Evolutionary conservation across 2,329 filamentous ascomycete genomes (phyloP).

Genomic region (Ceratocystiopsis brevicomis): DNA sequence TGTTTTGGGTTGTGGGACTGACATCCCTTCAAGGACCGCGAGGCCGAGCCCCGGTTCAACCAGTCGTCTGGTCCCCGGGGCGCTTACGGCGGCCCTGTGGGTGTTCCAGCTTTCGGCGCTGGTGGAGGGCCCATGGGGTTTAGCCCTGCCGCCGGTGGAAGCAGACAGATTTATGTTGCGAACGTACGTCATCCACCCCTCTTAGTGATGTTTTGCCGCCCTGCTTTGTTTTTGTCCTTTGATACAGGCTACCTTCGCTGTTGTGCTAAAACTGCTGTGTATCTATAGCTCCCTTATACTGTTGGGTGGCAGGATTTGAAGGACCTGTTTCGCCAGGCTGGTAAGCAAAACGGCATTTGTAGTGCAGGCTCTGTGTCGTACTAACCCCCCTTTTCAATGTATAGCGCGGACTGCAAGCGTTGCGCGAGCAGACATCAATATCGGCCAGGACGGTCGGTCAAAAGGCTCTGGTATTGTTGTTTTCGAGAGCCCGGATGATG

Average conservation of each 20-base stretch:
- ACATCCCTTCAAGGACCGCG: constrained; percentile 52
- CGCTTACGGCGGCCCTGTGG: constrained; percentile 31
- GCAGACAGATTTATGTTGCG: constrained; percentile 88
- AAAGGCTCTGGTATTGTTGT: constrained; percentile 96
- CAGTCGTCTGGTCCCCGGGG: constrained; percentile 48
- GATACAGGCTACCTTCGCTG: neutral
- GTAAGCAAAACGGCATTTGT: constrained; percentile 32
- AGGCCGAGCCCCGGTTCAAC: constrained; percentile 92
- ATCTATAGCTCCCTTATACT: constrained; percentile 70
- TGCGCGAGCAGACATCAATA: constrained; percentile 86
- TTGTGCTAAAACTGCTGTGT: neutral
- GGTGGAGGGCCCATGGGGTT: constrained; percentile 27
- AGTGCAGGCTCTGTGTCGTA: neutral
- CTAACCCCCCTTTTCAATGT: neutral
- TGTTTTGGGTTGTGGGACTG: neutral
- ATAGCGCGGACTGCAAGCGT: constrained; percentile 52
- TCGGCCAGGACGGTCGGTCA: constrained; percentile 75
- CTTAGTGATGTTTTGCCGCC: neutral
- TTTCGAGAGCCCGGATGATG: constrained; percentile 87
- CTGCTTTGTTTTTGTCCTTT: too few relatives aligned
- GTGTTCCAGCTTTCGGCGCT: constrained; percentile 2
- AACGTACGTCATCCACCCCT: constrained; percentile 61
- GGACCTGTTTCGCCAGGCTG: constrained; percentile 94
- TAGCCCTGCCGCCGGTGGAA: constrained; percentile 38
- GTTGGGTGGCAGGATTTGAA: constrained; percentile 98